Evolutionary conservation across 1,284 basidiomycete species (phyloP).

Genomic region (Ganoderma resinaceum): DNA sequence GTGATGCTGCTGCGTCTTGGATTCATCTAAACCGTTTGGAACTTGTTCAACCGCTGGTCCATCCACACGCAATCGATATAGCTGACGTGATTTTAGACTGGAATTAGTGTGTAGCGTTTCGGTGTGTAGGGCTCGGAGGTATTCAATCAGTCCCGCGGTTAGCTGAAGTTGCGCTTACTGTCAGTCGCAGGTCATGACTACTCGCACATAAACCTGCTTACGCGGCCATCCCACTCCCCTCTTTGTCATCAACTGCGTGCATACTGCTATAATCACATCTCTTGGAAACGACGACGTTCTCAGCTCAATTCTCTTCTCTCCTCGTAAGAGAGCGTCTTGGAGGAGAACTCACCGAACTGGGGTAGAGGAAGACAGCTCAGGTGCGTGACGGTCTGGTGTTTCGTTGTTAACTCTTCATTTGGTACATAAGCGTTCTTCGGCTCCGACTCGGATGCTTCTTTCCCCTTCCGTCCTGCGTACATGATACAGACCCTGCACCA

Average conservation of each 20-base stretch:
- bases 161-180: neutral
- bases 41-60: neutral
- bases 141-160: neutral
- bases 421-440: neutral
- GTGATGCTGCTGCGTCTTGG: neutral
- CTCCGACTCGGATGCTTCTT: neutral
- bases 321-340: neutral
- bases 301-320: neutral
- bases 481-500: neutral
- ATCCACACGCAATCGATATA: neutral
- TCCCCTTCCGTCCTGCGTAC: neutral
- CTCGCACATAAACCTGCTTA: neutral
- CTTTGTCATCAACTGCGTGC: neutral
- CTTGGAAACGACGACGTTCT: neutral
- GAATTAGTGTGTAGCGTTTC: neutral
- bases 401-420: neutral
- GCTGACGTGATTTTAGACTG: neutral
- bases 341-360: neutral
- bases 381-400: neutral
- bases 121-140: neutral
- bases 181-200: neutral
- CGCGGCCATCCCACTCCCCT: neutral
- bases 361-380: neutral
- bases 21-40: neutral
- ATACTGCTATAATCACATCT: neutral